These are phyloP conservation scores for Diaporthe eres DNA, from an alignment of 2,329 filamentous ascomycete genomes.

Conservation along the genomic window DNA sequence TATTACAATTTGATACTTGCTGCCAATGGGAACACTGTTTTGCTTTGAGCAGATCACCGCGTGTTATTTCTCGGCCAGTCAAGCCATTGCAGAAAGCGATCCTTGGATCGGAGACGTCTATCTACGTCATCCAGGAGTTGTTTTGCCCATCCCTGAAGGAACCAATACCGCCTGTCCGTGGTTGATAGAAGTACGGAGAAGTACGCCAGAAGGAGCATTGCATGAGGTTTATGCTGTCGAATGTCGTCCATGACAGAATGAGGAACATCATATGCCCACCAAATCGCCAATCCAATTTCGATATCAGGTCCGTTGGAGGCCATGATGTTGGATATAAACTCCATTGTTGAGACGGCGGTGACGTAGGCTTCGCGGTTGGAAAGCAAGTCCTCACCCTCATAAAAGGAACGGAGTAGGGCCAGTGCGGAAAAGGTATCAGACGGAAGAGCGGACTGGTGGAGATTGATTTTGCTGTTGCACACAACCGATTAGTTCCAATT, in stretches of 20 bases:
- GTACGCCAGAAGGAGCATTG: conserved; percentile 8
- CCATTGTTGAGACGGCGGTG: not conserved
- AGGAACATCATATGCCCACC: not conserved
- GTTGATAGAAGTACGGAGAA: conserved; percentile 3
- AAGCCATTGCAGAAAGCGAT: not conserved
- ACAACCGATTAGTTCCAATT: not conserved
- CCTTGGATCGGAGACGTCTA: not conserved
- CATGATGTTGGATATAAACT: not conserved
- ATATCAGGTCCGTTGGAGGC: not conserved
- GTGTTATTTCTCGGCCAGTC: not conserved
- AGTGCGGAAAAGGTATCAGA: not conserved
- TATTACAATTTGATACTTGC: not conserved
- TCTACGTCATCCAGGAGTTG: not conserved
- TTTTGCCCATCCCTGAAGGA: conserved; percentile 12
- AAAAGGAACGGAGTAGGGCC: not conserved
- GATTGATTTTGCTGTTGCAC: not conserved
- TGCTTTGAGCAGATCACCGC: not conserved
- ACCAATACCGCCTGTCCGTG: not conserved
- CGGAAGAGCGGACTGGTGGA: not conserved
- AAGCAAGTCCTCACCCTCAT: not conserved
- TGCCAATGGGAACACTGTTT: too few species aligned
- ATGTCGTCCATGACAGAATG: not conserved
- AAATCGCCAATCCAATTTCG: not conserved
- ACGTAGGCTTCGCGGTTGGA: not conserved
- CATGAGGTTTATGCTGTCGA: not conserved